Conservation (phyloP, 805 yeast genomes). For the Saccharomyces paradoxus region DNA sequence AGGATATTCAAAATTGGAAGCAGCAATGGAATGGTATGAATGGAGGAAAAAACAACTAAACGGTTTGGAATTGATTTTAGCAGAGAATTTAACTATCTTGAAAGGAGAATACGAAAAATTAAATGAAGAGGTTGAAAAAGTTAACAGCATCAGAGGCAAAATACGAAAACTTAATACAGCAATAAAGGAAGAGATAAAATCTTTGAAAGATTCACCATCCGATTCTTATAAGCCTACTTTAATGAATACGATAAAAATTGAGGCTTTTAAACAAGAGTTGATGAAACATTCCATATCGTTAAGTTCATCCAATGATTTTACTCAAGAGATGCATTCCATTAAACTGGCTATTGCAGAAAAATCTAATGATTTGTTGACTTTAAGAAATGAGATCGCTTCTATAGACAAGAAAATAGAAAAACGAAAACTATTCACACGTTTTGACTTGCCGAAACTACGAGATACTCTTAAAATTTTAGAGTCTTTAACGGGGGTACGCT, state of each 20-base stretch:
- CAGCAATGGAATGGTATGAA: conserved; percentile 51
- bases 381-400: conserved; percentile 8
- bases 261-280: conserved; percentile 12
- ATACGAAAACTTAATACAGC: conserved; percentile 12
- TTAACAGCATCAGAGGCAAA: conserved; percentile 6
- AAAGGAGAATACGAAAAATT: conserved; percentile 21
- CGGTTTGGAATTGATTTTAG: conserved; percentile 34
- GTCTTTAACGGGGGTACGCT: conserved; percentile 11
- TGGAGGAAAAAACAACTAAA: conserved; percentile 50
- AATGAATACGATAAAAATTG: conserved; percentile 12
- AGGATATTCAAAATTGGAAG: conserved; percentile 43
- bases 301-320: conserved; percentile 4
- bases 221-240: conserved; percentile 6
- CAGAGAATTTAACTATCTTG: conserved; percentile 20
- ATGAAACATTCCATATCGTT: conserved; percentile 4
- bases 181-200: conserved; percentile 16
- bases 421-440: conserved; percentile 4
- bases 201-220: conserved; percentile 12
- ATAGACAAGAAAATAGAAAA: conserved; percentile 1
- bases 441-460: conserved; percentile 9
- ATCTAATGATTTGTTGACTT: neutral
- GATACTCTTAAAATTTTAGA: conserved; percentile 7
- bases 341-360: conserved; percentile 1
- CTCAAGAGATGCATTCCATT: conserved; percentile 1
- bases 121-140: conserved; percentile 7